phyloP scores from a whole-genome alignment of 2,329 filamentous ascomycete genomes.

The Aspergillus arachidicola region DNA sequence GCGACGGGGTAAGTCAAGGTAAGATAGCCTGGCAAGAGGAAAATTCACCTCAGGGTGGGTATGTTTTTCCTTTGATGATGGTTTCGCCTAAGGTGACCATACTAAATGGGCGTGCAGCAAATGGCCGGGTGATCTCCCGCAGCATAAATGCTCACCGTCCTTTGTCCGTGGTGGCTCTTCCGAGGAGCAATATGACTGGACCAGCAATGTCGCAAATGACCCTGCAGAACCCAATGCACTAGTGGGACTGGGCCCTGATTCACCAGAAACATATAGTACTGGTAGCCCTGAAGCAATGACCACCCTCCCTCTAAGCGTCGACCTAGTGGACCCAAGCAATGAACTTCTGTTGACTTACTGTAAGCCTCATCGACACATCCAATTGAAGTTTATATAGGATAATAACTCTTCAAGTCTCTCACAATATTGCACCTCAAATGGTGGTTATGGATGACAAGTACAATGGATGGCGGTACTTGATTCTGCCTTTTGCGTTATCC shows the following conservation, averaged over 20 bases:
- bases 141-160: background rate
- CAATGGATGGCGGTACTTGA: constrained; percentile 20
- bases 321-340: background rate
- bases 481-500: constrained; percentile 15
- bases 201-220: background rate
- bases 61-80: background rate
- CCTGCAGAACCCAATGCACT: background rate
- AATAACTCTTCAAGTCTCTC: constrained; percentile 14
- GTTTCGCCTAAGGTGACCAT: background rate
- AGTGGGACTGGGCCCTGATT: background rate
- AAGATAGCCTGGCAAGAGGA: background rate
- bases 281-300: background rate
- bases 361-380: background rate
- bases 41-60: background rate
- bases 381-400: background rate
- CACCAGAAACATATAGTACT: background rate
- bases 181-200: background rate
- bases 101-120: background rate
- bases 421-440: constrained; percentile 19
- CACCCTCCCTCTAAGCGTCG: background rate
- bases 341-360: constrained; percentile 1
- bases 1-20: constrained; percentile 8
- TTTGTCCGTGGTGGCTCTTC: background rate
- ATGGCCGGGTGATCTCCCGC: background rate
- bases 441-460: constrained; percentile 15